Base-by-base conservation (phyloP, 306 rosid genomes). In the Quercus engelmannii region DNA sequence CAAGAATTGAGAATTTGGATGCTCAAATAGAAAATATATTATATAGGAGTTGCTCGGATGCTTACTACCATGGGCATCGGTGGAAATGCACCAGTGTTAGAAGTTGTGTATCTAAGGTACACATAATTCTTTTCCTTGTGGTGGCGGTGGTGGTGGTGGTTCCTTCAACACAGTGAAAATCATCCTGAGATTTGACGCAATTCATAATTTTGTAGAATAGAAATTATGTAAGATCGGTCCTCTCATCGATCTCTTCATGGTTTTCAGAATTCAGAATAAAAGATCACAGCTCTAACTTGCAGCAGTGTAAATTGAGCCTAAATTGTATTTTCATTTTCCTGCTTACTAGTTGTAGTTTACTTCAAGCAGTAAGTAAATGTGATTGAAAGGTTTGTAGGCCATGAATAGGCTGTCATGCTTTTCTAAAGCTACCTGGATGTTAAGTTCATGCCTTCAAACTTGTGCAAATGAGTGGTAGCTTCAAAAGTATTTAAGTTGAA, bases 231-330 rank as follows among this genome's bases (percentile, higher is more conserved):
- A 21, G 64, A 77, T 77, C 64, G 56, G 55, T 67, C 55, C 31
- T 67, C 74, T 77, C 55, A 28, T 67, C 28, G 15, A 75, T 62
- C 71, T 75, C 79, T 6, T 26, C 43, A 23, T 43, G 65, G 78
- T 57, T 75, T 64, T 49, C 25, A 5, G 63, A 51, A 64, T 64
- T 49, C 25, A 5, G 63, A 51, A 64, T 51, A 51, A 76, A 52
- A 52, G 26, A 68, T 8, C 52, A 19, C 2, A 35, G 26, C 52
- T 19, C 72, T 19, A 14, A 68, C n/a, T 68, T 35, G 21, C 7
- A 30, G 7, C 70, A 28, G 17, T 15, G 31, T 41, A 30, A 31
- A 28, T 64, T 64, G 17, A 30, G 46, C 46, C 9, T 8, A 67
- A 18, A 18, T 33, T 67, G 26, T n/a, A 67, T 33, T 18, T 35